Percentiles rank a stretch among this genome's conserved stretches.
Conservation (phyloP, 805 yeast species). For the Cyberlindnera meyerae region DNA sequence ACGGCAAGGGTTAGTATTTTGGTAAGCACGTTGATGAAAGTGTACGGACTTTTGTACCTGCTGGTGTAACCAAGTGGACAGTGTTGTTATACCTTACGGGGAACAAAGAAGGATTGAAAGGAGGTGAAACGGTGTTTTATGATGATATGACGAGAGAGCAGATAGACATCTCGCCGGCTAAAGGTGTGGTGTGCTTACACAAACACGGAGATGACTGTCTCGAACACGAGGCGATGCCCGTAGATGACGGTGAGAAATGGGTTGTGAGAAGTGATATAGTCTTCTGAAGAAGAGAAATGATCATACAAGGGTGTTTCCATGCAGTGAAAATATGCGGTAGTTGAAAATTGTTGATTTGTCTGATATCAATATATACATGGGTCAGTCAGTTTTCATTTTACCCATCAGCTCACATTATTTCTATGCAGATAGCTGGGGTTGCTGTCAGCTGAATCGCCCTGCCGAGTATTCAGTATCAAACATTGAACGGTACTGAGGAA, state of each 20-base stretch:
- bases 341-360: too few species aligned
- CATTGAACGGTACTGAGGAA: too few species aligned
- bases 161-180: slow-evolving; percentile 40
- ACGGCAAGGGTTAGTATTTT: slow-evolving; percentile 52
- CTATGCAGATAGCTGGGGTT: too few species aligned
- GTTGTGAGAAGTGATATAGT: slow-evolving; percentile 56
- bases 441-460: too few species aligned
- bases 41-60: slow-evolving; percentile 30
- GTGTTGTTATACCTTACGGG: slow-evolving; percentile 53
- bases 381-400: too few species aligned
- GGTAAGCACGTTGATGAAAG: slow-evolving; percentile 60
- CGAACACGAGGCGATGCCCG: slow-evolving; percentile 52
- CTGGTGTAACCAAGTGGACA: slow-evolving; percentile 54
- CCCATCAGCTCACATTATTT: too few species aligned
- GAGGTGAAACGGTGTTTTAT: slow-evolving; percentile 58
- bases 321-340: too few species aligned
- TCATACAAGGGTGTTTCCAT: too few species aligned
- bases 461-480: too few species aligned
- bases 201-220: slow-evolving; percentile 65
- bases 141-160: slow-evolving; percentile 22
- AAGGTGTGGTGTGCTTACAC: slow-evolving; percentile 56
- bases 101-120: slow-evolving; percentile 43
- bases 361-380: too few species aligned
- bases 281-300: slow-evolving; percentile 18
- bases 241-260: slow-evolving; percentile 53